phyloP scores from a whole-genome alignment of 2,329 filamentous ascomycete species.

The Acarospora socialis region DNA sequence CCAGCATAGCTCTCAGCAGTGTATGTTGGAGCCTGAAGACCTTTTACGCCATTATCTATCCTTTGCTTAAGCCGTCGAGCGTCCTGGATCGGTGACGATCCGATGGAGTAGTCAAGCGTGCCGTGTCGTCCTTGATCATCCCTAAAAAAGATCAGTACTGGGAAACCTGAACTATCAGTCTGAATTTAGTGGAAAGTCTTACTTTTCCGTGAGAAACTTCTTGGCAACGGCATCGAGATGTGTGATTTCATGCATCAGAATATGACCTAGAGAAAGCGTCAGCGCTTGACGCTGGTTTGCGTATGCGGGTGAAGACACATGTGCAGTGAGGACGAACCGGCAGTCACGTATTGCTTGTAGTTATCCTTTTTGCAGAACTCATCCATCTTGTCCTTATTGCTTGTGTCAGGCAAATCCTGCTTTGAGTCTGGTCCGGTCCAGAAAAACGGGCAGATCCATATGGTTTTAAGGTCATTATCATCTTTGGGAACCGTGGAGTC shows the following conservation, averaged over 20 bases:
- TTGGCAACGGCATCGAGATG: conserved; percentile 2
- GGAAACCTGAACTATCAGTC: no score
- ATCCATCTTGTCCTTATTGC: neutral
- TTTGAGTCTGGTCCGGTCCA: conserved; percentile 1
- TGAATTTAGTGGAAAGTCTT: no score
- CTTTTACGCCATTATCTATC: conserved; percentile 1
- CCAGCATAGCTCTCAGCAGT: conserved; percentile 3
- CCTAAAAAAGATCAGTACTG: no score
- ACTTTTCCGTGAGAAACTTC: no score
- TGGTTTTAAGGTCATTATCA: conserved; percentile 1
- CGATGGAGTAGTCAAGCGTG: neutral
- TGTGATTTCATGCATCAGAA: conserved; percentile 1
- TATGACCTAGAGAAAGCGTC: conserved; percentile 1
- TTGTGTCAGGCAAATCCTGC: conserved; percentile 1
- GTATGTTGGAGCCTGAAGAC: neutral
- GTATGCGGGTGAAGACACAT: neutral
- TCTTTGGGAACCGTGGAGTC: conserved; percentile 1
- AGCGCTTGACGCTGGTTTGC: no score
- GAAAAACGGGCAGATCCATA: conserved; percentile 3
- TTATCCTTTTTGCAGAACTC: conserved; percentile 1
- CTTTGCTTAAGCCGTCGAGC: neutral
- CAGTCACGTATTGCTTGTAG: conserved; percentile 1
- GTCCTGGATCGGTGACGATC: neutral
- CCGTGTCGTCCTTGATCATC: neutral
- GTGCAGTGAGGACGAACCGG: neutral